phyloP scores from a whole-genome alignment of 78 protist genomes.

The slime mould (Dictyostelium discoideum) region DNA sequence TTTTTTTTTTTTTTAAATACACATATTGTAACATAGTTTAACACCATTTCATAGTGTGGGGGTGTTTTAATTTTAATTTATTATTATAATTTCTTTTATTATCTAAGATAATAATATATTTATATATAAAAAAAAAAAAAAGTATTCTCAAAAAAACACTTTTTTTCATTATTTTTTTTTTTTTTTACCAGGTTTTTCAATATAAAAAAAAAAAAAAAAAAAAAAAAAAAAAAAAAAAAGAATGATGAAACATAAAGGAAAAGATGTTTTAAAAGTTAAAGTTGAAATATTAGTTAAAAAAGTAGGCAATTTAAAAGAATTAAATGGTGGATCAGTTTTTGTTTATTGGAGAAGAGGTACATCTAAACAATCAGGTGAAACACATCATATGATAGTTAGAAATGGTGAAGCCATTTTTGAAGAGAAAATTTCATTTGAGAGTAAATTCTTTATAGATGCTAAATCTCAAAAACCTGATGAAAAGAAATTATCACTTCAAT shows the following conservation, averaged over 20 bases:
- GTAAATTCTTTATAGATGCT: conserved; percentile 61
- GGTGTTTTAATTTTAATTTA: neutral
- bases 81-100: no score
- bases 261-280: conserved; percentile 67
- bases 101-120: no score
- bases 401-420: conserved; percentile 51
- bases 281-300: conserved; percentile 44
- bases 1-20: no score
- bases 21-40: neutral
- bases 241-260: conserved; percentile 62
- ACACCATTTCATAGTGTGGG: neutral
- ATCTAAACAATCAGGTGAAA: conserved; percentile 40
- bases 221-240: neutral
- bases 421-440: conserved; percentile 59
- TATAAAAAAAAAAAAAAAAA: no score
- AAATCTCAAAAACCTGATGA: conserved; percentile 73
- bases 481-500: conserved; percentile 45
- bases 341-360: conserved; percentile 56
- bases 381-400: conserved; percentile 45
- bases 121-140: no score
- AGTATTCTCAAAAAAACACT: neutral
- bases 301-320: conserved; percentile 44
- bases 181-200: neutral
- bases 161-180: no score
- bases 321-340: conserved; percentile 53